Evolutionary conservation across 495 filamentous ascomycete genomes (phyloP).

Genomic region (Pseudotulostoma volvatum): DNA sequence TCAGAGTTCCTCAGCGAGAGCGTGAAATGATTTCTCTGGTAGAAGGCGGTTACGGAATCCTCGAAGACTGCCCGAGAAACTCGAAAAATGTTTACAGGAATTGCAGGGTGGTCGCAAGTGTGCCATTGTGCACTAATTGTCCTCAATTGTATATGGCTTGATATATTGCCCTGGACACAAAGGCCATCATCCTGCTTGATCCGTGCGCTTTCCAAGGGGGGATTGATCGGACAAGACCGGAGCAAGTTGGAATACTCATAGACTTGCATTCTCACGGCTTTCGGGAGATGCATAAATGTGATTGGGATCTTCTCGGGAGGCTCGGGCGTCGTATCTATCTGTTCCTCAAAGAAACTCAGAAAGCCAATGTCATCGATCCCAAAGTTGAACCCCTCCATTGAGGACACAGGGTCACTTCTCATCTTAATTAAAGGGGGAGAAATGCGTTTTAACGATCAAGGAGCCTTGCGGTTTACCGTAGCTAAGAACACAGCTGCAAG

Average conservation of each 20-base stretch:
- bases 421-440: too few species aligned
- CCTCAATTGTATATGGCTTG: neutral
- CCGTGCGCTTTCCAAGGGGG: constrained; percentile 4
- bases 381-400: too few species aligned
- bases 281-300: constrained; percentile 12
- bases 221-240: constrained; percentile 9
- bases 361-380: too few species aligned
- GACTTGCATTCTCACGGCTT: constrained; percentile 7
- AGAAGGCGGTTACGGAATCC: constrained; percentile 7
- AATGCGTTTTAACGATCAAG: too few species aligned
- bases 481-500: too few species aligned
- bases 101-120: constrained; percentile 8
- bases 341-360: too few species aligned
- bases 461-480: too few species aligned
- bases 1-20: constrained; percentile 4
- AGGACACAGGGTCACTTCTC: too few species aligned
- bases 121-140: neutral
- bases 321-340: too few species aligned
- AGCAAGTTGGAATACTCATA: constrained; percentile 13
- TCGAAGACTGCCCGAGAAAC: constrained; percentile 5
- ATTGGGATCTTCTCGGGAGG: neutral
- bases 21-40: constrained; percentile 8
- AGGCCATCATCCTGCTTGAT: constrained; percentile 1
- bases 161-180: constrained; percentile 1
- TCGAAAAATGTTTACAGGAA: constrained; percentile 9